Base-by-base conservation (phyloP, 768 basidiomycete species). In the Collybia sordida region DNA sequence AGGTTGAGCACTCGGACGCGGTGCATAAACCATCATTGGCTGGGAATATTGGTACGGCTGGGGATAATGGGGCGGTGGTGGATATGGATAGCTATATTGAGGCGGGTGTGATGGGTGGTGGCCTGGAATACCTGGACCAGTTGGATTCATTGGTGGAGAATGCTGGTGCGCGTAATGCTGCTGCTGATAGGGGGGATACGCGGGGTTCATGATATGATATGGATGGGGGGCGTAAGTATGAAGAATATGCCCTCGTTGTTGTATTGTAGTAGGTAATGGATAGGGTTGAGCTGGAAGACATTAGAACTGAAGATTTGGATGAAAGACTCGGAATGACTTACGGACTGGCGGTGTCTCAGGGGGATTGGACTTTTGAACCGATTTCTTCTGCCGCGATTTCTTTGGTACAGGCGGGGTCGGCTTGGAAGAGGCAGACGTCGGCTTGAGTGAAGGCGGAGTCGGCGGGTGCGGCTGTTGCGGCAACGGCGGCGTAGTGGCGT, bases 11-110 rank as follows among this genome's bases (percentile, higher is more conserved):
- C 66, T 65, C 21, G 64, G 62, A 28, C 73, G 72, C 17, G 74
- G 70, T 21, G 77, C 75, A 57, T 88, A 89, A 77, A 88, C 82
- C 73, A 88, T 77, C 78, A 88, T 82, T 52, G 83, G 83, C 50
- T 79, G 83, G 22, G 80, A 74, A 65, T 87, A 88, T 50, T 82
- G 78, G 59, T 88, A 88, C n/a, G 78, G 72, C 42, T 82, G 72
- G 59, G 86, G 85, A 31, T 73, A 68, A 25, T 76, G 68, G 49
- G 84, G 85, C 14, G 80, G 69, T 23, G 75, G 65, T 14, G 81
- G 80, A 63, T 85, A 74, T 21, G 80, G 72, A 61, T 85, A 85
- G 28, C 73, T 70, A 64, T 86, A 84, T 59, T 67, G 81, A 40
- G 67, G 72, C 31, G 31, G 31, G 31, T 31, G 31, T 5, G 59